phyloP scores from a whole-genome alignment of 1,139 yeast species.

The Pichia sorboxylosa region DNA sequence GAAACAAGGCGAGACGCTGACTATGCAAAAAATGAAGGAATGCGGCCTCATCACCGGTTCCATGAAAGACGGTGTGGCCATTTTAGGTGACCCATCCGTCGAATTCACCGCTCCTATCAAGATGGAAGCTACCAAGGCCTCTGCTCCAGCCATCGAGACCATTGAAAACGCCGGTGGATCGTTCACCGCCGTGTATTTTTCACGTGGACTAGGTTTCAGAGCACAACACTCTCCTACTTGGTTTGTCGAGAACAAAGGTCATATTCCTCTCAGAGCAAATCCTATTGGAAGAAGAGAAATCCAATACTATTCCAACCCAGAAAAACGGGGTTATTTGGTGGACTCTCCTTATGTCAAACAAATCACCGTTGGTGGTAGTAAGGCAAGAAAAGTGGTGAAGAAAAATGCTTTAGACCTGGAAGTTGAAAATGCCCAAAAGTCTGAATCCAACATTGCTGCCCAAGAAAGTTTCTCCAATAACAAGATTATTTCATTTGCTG shows the following conservation, averaged over 20 bases:
- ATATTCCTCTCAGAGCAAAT: constrained; percentile 75
- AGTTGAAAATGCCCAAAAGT: constrained; percentile 4
- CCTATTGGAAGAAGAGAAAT: constrained; percentile 79
- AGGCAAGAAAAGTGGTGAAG: constrained; percentile 6
- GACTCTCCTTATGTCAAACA: constrained; percentile 19
- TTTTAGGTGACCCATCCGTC: constrained; percentile 47
- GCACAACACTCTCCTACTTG: constrained; percentile 71
- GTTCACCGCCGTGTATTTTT: constrained; percentile 64
- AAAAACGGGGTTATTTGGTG: constrained; percentile 62
- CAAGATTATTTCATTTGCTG: constrained; percentile 15
- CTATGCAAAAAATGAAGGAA: constrained; percentile 62
- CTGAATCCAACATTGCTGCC: constrained; percentile 7
- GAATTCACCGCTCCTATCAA: constrained; percentile 47
- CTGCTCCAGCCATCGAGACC: constrained; percentile 57
- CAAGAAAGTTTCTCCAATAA: constrained; percentile 13
- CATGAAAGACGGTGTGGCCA: constrained; percentile 69
- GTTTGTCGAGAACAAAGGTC: constrained; percentile 56
- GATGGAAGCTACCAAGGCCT: constrained; percentile 76
- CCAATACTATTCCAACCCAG: constrained; percentile 60
- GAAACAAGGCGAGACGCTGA: constrained; percentile 50
- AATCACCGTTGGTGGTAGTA: constrained; percentile 15
- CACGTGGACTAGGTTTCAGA: constrained; percentile 46
- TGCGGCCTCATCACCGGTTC: constrained; percentile 64
- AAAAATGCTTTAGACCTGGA: constrained; percentile 13
- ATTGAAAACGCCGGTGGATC: constrained; percentile 66